A percentile compares a stretch with the other conserved stretches of the same genome.
phyloP scores from a whole-genome alignment of 2,329 filamentous ascomycete genomes.

The Alternaria consortialis region DNA sequence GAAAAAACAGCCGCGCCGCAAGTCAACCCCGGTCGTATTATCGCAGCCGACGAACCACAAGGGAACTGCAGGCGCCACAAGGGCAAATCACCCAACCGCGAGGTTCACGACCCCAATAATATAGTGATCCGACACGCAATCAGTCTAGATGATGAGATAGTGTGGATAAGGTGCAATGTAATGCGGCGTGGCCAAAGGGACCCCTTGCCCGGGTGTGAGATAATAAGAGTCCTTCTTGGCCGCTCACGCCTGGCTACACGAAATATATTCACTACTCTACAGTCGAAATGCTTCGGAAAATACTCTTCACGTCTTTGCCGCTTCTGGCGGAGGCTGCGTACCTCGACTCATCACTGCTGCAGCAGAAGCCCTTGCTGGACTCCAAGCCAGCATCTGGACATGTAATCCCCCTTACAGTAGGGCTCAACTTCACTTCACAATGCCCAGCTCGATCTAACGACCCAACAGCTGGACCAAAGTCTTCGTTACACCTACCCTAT shows the following conservation, averaged over 20 bases:
- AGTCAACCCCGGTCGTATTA: constrained; percentile 9
- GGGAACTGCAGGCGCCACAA: constrained; percentile 18
- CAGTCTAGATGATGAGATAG: background rate
- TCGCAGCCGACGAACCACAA: constrained; percentile 12
- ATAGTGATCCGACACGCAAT: constrained; percentile 3
- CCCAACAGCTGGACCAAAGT: constrained; percentile 12
- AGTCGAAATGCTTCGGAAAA: constrained; percentile 2
- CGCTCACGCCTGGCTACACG: background rate
- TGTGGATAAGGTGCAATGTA: background rate
- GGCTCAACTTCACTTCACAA: background rate
- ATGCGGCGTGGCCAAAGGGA: background rate
- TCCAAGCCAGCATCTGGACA: background rate
- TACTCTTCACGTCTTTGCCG: background rate
- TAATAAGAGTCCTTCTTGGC: background rate
- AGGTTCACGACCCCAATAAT: constrained; percentile 8
- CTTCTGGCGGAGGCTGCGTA: constrained; percentile 4
- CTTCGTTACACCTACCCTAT: constrained; percentile 13
- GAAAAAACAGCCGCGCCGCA: constrained; percentile 9
- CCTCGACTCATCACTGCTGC: constrained; percentile 7
- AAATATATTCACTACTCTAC: background rate
- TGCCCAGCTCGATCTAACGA: background rate
- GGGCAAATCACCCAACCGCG: constrained; percentile 7
- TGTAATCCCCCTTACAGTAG: constrained; percentile 4
- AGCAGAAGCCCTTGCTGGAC: constrained; percentile 16
- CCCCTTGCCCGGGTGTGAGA: background rate